A percentile compares a stretch with the other conserved stretches of the same genome.
Conservation (phyloP, 1,139 yeast species). For the Blastobotrys apis region DNA sequence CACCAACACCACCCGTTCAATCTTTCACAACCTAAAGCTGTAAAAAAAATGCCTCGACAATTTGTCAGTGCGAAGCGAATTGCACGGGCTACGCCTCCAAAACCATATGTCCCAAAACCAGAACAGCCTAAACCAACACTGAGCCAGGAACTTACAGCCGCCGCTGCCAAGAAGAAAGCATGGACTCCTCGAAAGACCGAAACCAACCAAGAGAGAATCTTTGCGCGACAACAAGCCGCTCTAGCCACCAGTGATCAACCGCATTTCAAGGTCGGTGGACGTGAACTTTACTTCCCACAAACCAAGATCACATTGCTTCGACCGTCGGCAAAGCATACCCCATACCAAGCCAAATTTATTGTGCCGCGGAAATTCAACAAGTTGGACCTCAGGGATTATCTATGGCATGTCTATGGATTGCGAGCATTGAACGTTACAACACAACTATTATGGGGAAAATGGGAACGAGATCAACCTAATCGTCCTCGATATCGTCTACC, state of each 20-base stretch:
- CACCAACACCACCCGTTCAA: background rate
- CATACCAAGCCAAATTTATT: constrained; percentile 89
- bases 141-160: constrained; percentile 10
- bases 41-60: constrained; percentile 21
- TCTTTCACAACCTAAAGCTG: too few relatives aligned
- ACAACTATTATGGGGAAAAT: constrained; percentile 73
- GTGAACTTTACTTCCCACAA: constrained; percentile 71
- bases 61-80: constrained; percentile 21
- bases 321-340: constrained; percentile 92
- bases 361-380: constrained; percentile 91
- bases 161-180: too few relatives aligned
- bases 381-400: constrained; percentile 83
- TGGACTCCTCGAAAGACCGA: constrained; percentile 10
- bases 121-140: constrained; percentile 11
- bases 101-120: constrained; percentile 21
- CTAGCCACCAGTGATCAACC: constrained; percentile 58
- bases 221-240: constrained; percentile 46
- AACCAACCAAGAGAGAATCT: constrained; percentile 22
- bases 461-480: constrained; percentile 55
- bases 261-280: constrained; percentile 76
- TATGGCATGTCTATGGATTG: constrained; percentile 81
- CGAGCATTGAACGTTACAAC: constrained; percentile 85
- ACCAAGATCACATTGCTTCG: constrained; percentile 75
- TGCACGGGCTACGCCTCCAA: constrained; percentile 24
- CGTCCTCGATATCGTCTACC: constrained; percentile 73